A percentile compares a stretch with the other conserved stretches of the same genome.
Conservation (phyloP, 805 yeast genomes). For the Monosporozyma solicola region DNA sequence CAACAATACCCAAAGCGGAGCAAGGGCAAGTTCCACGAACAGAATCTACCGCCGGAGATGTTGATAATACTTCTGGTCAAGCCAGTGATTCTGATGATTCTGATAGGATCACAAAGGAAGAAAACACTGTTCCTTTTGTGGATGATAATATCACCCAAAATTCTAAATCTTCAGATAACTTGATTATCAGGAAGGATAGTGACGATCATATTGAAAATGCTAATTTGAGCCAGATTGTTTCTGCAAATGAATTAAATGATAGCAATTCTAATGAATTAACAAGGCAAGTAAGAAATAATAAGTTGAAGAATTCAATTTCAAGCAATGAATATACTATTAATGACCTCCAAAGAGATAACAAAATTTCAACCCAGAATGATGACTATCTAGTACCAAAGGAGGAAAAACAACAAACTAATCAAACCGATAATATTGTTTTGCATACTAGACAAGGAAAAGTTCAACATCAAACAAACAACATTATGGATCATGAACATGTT, state of each 20-base stretch:
- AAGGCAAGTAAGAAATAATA: slow-evolving; percentile 13
- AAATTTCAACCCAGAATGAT: neutral
- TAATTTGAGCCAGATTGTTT: slow-evolving; percentile 10
- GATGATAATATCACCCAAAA: neutral
- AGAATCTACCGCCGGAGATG: neutral
- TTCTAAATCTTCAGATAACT: neutral
- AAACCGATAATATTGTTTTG: neutral
- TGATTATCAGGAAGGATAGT: slow-evolving; percentile 7
- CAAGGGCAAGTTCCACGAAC: neutral
- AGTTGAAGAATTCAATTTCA: neutral
- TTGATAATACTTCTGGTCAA: neutral
- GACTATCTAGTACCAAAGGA: neutral
- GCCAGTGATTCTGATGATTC: neutral
- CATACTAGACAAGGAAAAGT: neutral
- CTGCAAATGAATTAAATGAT: slow-evolving; percentile 9
- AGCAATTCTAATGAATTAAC: slow-evolving; percentile 13
- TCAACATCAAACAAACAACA: neutral
- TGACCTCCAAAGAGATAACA: neutral
- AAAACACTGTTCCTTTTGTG: neutral
- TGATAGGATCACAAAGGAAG: neutral
- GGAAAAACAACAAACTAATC: neutral
- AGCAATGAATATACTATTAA: neutral
- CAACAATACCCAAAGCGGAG: neutral
- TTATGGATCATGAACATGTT: neutral
- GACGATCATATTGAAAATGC: slow-evolving; percentile 19